Percentiles rank a stretch among this genome's conserved stretches.
Evolutionary conservation across 164 flowering plant species (phyloP).

Genomic region (Macadamia integrifolia): DNA sequence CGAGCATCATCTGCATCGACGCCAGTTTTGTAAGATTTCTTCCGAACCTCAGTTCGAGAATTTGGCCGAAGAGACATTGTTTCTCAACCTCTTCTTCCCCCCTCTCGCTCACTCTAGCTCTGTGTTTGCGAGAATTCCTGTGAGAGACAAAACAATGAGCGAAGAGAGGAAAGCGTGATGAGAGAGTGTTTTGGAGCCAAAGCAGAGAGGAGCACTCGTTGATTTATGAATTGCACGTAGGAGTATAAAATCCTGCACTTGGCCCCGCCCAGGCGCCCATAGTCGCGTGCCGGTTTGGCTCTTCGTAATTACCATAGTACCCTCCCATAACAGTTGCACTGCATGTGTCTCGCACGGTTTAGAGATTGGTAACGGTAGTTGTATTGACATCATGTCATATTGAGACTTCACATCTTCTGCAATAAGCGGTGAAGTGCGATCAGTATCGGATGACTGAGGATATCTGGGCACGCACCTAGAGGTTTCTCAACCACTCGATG

Average conservation of each 20-base stretch:
- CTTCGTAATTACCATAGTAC: constrained; percentile 12
- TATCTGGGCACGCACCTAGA: no score
- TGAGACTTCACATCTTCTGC: no score
- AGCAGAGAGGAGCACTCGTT: constrained; percentile 5
- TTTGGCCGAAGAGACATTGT: constrained; percentile 72
- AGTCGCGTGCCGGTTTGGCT: not conserved
- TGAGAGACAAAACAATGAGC: not conserved
- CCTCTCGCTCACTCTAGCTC: constrained; percentile 3
- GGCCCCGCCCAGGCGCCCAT: not conserved
- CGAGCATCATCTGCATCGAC: constrained; percentile 84
- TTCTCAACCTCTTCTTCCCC: not conserved
- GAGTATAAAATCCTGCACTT: constrained; percentile 5
- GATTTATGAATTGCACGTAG: not conserved
- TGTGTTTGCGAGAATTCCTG: constrained; percentile 8
- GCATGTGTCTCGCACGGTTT: no score
- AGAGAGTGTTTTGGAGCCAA: not conserved
- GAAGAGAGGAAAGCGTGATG: not conserved
- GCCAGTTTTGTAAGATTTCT: constrained; percentile 66
- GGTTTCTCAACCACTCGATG: no score
- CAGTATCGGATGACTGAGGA: no score
- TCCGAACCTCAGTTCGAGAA: constrained; percentile 55
- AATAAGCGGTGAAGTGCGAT: no score
- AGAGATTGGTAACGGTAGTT: no score
- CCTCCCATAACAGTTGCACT: not conserved
- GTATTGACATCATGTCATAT: no score